Conservation (phyloP, 2,329 filamentous ascomycete genomes). For the Pyricularia pennisetigena region DNA sequence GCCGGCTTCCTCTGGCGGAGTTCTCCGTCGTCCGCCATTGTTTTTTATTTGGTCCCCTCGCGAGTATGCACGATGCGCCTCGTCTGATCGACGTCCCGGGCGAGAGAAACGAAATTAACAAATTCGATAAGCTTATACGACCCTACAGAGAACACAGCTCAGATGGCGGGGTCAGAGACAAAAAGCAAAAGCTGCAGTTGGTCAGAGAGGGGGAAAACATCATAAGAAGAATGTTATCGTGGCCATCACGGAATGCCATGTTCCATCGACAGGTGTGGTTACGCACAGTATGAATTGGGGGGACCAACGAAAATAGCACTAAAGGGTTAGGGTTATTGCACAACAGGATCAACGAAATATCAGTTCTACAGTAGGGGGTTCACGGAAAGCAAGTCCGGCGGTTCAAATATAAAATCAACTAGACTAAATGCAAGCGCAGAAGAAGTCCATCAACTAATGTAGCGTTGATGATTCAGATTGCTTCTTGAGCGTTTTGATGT, state of each 20-base stretch:
- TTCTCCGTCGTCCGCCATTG: constrained; percentile 3
- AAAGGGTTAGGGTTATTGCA: neutral
- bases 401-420: neutral
- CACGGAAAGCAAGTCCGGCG: neutral
- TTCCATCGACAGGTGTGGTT: neutral
- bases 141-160: neutral
- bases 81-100: neutral
- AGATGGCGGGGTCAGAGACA: neutral
- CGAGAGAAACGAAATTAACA: neutral
- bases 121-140: neutral
- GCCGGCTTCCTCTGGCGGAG: constrained; percentile 4
- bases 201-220: neutral
- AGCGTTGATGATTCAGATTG: too few species aligned
- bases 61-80: neutral
- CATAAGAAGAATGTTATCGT: neutral
- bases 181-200: neutral
- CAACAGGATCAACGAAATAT: neutral
- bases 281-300: neutral
- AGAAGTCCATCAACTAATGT: too few species aligned
- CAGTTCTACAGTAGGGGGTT: neutral
- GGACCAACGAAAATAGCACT: neutral
- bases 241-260: neutral
- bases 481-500: too few species aligned
- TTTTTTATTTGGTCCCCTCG: neutral
- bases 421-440: neutral